phyloP scores from a whole-genome alignment of 2,329 filamentous ascomycete genomes.

The Ascochyta fabae region DNA sequence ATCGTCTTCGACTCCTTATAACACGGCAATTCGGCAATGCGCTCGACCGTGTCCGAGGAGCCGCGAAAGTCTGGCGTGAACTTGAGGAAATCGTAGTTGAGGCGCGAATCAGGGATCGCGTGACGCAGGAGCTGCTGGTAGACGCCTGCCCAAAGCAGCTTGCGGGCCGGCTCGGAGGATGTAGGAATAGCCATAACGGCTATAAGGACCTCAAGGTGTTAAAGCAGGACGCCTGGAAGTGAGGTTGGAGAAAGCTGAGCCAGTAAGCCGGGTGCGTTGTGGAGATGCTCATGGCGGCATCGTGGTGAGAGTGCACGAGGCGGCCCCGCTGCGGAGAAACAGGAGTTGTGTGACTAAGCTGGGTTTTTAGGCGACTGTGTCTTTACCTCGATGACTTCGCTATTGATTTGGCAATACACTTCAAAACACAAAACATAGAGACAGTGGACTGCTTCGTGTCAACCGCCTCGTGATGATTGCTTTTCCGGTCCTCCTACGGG shows the following conservation, averaged over 20 bases:
- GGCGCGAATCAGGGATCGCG: slow-evolving; percentile 54
- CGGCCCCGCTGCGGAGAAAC: slow-evolving; percentile 10
- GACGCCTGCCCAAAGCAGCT: slow-evolving; percentile 37
- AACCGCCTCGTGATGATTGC: background rate
- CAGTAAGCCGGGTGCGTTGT: background rate
- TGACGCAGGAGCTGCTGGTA: slow-evolving; percentile 48
- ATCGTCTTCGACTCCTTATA: slow-evolving; percentile 44
- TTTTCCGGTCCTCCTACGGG: slow-evolving; percentile 13
- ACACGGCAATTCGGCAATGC: slow-evolving; percentile 39
- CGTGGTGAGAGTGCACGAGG: background rate
- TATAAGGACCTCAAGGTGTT: background rate
- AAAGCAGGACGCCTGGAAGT: background rate
- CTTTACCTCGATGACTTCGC: background rate
- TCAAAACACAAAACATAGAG: too few relatives aligned
- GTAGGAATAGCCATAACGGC: slow-evolving; percentile 25
- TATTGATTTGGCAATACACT: background rate
- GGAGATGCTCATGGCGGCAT: background rate
- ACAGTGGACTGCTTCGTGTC: too few relatives aligned
- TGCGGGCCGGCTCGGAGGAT: slow-evolving; percentile 21
- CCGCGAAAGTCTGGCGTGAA: slow-evolving; percentile 54
- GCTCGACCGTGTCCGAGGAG: slow-evolving; percentile 44
- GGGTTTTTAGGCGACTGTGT: background rate
- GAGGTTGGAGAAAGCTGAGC: background rate
- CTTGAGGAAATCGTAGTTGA: slow-evolving; percentile 52
- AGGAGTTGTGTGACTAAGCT: background rate